A percentile compares a stretch with the other conserved stretches of the same genome.
Evolutionary conservation across 805 yeast species (phyloP).

Genomic region (Lachancea cidri): DNA sequence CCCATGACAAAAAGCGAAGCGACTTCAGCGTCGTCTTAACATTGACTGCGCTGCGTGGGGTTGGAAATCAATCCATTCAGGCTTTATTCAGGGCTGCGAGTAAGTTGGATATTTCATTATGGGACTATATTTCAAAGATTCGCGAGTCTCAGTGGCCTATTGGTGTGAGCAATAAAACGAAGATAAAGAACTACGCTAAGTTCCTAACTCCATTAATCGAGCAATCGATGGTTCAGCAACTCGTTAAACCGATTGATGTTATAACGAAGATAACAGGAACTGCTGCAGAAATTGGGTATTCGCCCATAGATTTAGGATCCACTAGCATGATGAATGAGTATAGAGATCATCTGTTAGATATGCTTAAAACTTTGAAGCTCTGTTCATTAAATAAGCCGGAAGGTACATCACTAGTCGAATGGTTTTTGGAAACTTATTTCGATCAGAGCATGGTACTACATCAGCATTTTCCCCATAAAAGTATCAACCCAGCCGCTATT

Average conservation of each 20-base stretch:
- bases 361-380: slow-evolving; percentile 34
- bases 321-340: slow-evolving; percentile 25
- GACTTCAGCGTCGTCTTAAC: slow-evolving; percentile 27
- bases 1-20: slow-evolving; percentile 14
- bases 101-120: slow-evolving; percentile 15
- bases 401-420: slow-evolving; percentile 22
- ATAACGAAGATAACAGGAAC: slow-evolving; percentile 33
- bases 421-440: slow-evolving; percentile 32
- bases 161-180: slow-evolving; percentile 18
- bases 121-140: slow-evolving; percentile 20
- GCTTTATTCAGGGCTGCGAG: slow-evolving; percentile 16
- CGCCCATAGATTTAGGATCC: slow-evolving; percentile 15
- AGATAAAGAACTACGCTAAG: slow-evolving; percentile 26
- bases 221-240: slow-evolving; percentile 1
- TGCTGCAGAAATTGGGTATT: slow-evolving; percentile 33
- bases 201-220: slow-evolving; percentile 16
- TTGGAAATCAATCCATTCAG: slow-evolving; percentile 22
- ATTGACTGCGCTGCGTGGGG: slow-evolving; percentile 22
- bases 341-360: slow-evolving; percentile 30
- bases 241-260: slow-evolving; percentile 34
- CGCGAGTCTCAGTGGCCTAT: slow-evolving; percentile 16
- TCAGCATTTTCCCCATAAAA: slow-evolving; percentile 1
- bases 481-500: background rate
- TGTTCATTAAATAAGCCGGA: slow-evolving; percentile 24
- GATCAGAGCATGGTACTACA: slow-evolving; percentile 20